phyloP scores from a whole-genome alignment of 192 early-diverging fungal genomes.

The Coemansia sp. region DNA sequence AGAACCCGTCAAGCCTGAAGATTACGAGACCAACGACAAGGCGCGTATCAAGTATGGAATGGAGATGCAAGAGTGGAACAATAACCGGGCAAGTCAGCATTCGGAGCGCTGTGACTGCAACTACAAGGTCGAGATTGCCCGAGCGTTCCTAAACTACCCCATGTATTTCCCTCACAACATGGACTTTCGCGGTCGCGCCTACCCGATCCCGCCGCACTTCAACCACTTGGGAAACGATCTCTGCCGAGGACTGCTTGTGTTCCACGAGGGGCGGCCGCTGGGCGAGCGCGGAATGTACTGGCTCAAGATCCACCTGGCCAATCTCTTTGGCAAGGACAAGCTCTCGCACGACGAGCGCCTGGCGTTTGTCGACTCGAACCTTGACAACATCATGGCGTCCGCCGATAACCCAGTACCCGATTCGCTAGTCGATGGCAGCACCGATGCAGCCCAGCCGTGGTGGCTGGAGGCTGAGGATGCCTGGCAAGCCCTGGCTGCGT shows the following conservation, averaged over 20 bases:
- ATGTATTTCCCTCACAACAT: slow-evolving; percentile 98
- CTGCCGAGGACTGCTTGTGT: slow-evolving; percentile 90
- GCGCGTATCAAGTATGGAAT: slow-evolving; percentile 61
- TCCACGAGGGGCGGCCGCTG: slow-evolving; percentile 79
- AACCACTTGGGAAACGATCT: slow-evolving; percentile 98
- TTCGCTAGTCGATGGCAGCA: slow-evolving; percentile 20
- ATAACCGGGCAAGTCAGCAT: slow-evolving; percentile 75
- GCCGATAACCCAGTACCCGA: slow-evolving; percentile 77
- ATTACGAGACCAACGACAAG: slow-evolving; percentile 65
- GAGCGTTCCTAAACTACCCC: slow-evolving; percentile 80
- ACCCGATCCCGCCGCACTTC: slow-evolving; percentile 93
- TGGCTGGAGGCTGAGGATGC: slow-evolving; percentile 91
- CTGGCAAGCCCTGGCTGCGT: slow-evolving; percentile 93
- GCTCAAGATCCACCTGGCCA: slow-evolving; percentile 96
- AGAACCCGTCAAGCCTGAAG: slow-evolving; percentile 65
- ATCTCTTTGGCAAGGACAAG: slow-evolving; percentile 92
- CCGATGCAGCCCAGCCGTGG: slow-evolving; percentile 71
- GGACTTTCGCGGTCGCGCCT: slow-evolving; percentile 97
- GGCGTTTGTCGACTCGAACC: slow-evolving; percentile 72
- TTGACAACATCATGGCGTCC: slow-evolving; percentile 82
- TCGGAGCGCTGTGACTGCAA: slow-evolving; percentile 90
- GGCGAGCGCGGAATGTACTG: slow-evolving; percentile 81
- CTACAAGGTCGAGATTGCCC: slow-evolving; percentile 95
- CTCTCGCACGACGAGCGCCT: slow-evolving; percentile 84
- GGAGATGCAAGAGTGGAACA: slow-evolving; percentile 62